Base-by-base conservation (phyloP, 257 asterid species). In the Anisodus tanguticus region DNA sequence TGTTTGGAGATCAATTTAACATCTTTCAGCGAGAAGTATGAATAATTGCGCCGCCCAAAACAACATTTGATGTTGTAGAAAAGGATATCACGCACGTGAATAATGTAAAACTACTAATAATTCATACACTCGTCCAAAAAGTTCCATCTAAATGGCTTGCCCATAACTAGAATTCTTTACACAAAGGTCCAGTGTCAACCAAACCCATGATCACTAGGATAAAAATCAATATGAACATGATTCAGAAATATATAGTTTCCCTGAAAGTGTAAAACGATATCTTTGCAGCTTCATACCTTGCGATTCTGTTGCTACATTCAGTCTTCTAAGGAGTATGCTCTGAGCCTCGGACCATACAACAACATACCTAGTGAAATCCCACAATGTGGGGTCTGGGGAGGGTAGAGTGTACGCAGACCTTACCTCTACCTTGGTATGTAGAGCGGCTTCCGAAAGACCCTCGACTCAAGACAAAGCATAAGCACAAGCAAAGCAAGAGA, bases 301-400 rank as follows among this genome's bases (percentile, higher is more conserved):
- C 7, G 2, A 74, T 74, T 74, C 41, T 74, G 62, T 62, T 74
- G 62, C 17, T 74, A 74, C 81, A 49, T 22, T 13, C 60, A 51
- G 62, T 76, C 81, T 76, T 51, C 81, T 12, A 76, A 51, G 63
- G 47, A 51, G 63, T 12, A 76, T 76, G 62, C n/a, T 51, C 45
- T 53, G 19, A 51, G 22, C 81, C 11, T 22, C 13, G 13, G 4
- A 76, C 13, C 81, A 76, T 22, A 22, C 26, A 22, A 22, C 26
- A 22, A 22, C 26, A 22, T 22, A 22, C 26, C 26, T 0, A 22
- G 26, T 22, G 26, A 22, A 22, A 22, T 22, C 26, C 26, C 26
- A 22, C 26, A 22, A 22, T 0, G 26, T 22, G 26, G 26, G 26
- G 26, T 22, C 26, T 22, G 26, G 26, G 26, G 26, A 22, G 26